Evolutionary conservation across 2,329 filamentous ascomycete genomes (phyloP), one percentile per base, ranked within the genome.

Genomic region (Cryphonectria carpinicola): DNA sequence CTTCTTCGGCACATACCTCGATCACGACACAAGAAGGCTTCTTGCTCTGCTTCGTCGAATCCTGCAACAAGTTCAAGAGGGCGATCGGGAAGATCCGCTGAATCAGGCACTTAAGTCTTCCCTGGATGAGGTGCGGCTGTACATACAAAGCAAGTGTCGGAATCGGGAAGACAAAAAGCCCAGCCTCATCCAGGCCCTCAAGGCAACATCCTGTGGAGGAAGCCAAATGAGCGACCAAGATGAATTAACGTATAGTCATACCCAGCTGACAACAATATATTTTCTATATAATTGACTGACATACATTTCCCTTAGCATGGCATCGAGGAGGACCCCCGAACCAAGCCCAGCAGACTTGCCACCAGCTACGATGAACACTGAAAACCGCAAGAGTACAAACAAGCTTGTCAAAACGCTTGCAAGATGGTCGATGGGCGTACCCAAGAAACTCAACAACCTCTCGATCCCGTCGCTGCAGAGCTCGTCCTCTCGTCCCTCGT

Each of bases 1-100:
- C 8, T 37, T 41, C 6, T 61, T 68, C 25, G 58, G 60, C 32
- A 68, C 65, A 14, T 70, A 70, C 35, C 60, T 70, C 7, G 69
- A 70, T 35, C 65, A 70, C 39, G 69, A 70, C 37, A 70, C 69
- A 13, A 68, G 65, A 14, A 58, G 69, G n/a, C 61, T 68, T 1
- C 56, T 70, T 13, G 60, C 69, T 25, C 37, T 70, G 19, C 56
- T 70, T 49, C 69, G 69, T 63, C 65, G 69, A 3, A 70, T 61
- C 2, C 62, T 70, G 39, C 69, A 70, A 35, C 60, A 70, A 35
- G 60, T 56, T 14, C 69, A 70, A 35, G 69, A 65, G 43, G 46
- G 61, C 11, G 66, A 68, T n/a, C 37, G 46, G 1, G 54, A 67
- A 4, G 66, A 68, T 13, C 39, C n/a, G 3, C 19, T 70, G 49